A percentile compares a stretch with the other conserved stretches of the same genome.
phyloP scores from a whole-genome alignment of 2,329 filamentous ascomycete species.

The Colletotrichum tropicicola region DNA sequence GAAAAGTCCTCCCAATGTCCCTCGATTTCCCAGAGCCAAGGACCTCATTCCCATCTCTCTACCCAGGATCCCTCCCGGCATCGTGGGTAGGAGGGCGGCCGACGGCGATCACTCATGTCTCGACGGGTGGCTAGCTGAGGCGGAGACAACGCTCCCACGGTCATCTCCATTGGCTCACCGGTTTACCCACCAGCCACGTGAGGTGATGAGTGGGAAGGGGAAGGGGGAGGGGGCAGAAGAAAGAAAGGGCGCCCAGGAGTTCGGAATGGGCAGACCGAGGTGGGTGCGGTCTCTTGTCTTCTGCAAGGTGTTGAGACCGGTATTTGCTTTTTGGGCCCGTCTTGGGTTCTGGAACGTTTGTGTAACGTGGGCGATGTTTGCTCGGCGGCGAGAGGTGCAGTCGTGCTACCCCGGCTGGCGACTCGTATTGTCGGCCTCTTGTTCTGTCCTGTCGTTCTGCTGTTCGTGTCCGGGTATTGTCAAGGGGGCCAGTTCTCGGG shows the following conservation, averaged over 20 bases:
- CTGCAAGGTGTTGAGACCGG: not conserved
- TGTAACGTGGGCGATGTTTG: not conserved
- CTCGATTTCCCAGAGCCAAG: not conserved
- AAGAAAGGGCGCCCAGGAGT: not conserved
- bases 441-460: not conserved
- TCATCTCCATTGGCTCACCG: no score
- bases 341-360: not conserved
- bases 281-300: no score
- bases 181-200: not conserved
- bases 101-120: constrained; percentile 10
- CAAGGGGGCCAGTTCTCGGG: not conserved
- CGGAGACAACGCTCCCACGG: not conserved
- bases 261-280: not conserved
- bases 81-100: not conserved
- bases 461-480: not conserved
- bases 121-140: constrained; percentile 6
- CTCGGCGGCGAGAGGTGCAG: no score
- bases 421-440: no score
- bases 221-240: not conserved
- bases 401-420: no score
- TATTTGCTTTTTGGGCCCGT: not conserved
- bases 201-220: not conserved
- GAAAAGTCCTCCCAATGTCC: not conserved
- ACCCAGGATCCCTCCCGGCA: not conserved
- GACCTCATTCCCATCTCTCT: not conserved